Evolutionary conservation across 2,329 filamentous ascomycete genomes (phyloP).

Genomic region (Neophaeococcomyces aloes): DNA sequence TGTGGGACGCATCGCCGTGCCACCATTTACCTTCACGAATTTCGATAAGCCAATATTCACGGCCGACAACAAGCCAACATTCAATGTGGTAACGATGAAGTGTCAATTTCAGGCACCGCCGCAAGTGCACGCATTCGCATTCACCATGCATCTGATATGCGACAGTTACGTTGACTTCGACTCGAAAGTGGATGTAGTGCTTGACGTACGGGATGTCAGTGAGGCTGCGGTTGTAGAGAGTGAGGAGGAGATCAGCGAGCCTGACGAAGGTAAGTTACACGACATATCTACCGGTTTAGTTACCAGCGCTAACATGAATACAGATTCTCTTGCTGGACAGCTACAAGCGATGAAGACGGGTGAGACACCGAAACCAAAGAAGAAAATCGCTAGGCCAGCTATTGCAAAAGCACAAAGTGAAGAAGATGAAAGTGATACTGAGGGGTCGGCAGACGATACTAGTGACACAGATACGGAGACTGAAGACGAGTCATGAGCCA

Average conservation of each 20-base stretch:
- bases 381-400: slow-evolving; percentile 52
- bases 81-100: slow-evolving; percentile 90
- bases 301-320: slow-evolving; percentile 13
- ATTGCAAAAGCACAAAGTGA: slow-evolving; percentile 52
- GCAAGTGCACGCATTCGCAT: slow-evolving; percentile 84
- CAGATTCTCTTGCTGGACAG: slow-evolving; percentile 81
- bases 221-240: slow-evolving; percentile 65
- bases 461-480: slow-evolving; percentile 61
- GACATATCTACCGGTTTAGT: slow-evolving; percentile 21
- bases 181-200: slow-evolving; percentile 77
- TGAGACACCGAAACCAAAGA: slow-evolving; percentile 44
- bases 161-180: slow-evolving; percentile 95
- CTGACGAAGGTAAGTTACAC: slow-evolving; percentile 73
- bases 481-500: slow-evolving; percentile 48
- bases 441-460: slow-evolving; percentile 50
- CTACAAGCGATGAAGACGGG: slow-evolving; percentile 74
- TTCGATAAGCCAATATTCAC: slow-evolving; percentile 86
- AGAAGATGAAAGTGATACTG: slow-evolving; percentile 52
- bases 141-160: slow-evolving; percentile 85
- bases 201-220: slow-evolving; percentile 78
- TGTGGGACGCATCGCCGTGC: slow-evolving; percentile 90
- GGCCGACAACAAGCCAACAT: slow-evolving; percentile 69
- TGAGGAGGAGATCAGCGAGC: slow-evolving; percentile 91
- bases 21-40: slow-evolving; percentile 85
- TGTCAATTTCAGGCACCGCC: slow-evolving; percentile 94